A percentile compares a stretch with the other conserved stretches of the same genome.
Evolutionary conservation across 805 yeast genomes (phyloP).

Genomic region (Candida silvicultrix): DNA sequence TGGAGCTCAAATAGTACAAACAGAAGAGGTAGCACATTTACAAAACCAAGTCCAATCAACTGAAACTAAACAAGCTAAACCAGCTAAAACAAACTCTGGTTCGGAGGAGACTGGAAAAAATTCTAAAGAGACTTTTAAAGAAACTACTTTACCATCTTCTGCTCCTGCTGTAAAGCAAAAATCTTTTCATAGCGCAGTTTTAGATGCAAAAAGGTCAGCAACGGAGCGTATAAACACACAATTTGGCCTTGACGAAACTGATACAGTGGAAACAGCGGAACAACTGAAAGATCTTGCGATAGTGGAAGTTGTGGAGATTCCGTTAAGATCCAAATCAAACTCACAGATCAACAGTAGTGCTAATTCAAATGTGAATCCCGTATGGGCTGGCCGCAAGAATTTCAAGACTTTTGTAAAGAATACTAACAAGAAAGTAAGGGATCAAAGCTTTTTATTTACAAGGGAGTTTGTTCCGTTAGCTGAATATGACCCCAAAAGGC

Average conservation of each 20-base stretch:
- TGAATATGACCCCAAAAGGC: constrained; percentile 15
- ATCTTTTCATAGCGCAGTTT: constrained; percentile 13
- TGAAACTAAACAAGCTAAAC: neutral
- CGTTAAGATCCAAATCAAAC: constrained; percentile 3
- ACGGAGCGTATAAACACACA: constrained; percentile 15
- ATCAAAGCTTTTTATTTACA: constrained; percentile 22
- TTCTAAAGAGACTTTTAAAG: no score
- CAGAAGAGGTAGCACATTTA: no score
- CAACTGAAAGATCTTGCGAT: constrained; percentile 28
- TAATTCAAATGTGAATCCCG: constrained; percentile 6
- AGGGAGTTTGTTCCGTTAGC: constrained; percentile 27
- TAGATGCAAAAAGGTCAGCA: constrained; percentile 15
- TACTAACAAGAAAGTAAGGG: constrained; percentile 13
- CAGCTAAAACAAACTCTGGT: no score
- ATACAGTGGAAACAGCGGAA: constrained; percentile 21
- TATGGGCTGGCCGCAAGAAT: constrained; percentile 30
- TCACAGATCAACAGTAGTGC: neutral
- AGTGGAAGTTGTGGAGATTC: constrained; percentile 25
- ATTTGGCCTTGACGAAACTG: constrained; percentile 6
- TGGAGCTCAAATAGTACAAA: neutral
- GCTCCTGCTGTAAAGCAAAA: neutral
- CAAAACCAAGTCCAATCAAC: no score
- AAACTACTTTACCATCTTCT: no score
- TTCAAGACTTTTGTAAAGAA: constrained; percentile 33
- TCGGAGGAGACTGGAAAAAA: no score